Evolutionary conservation across 2,329 filamentous ascomycete genomes (phyloP), one percentile per base, ranked within the genome.

Genomic region (Massarina eburnea): DNA sequence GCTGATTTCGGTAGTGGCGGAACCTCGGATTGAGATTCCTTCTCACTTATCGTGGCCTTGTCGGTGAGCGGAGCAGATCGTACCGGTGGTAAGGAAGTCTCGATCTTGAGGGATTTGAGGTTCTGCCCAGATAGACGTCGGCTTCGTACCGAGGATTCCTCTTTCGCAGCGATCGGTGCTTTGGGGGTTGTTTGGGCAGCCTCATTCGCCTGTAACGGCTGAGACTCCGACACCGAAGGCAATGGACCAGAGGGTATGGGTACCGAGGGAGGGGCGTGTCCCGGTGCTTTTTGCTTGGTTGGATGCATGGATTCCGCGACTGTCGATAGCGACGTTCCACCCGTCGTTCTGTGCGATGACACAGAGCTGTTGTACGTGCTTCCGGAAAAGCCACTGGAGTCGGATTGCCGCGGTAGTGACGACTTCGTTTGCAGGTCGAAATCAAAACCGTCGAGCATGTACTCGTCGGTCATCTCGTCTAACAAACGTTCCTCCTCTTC

Each of bases 401-500:
- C 87, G 3, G 90, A 94, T 62, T 92, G 86, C 47, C 89, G 82
- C 26, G 88, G 86, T 18, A 89, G 69, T 20, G 84, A 79, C 14
- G 82, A 85, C 57, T 86, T 89, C 5, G 80, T 80, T 57, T 83
- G 80, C 26, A 85, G 71, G 43, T 83, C 85, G 62, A 91, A 88
- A 46, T 89, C 80, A 62, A 95, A 95, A 45, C 91, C 87, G 45
- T 92, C 89, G 61, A 94, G 84, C 43, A 85, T 81, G 67, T 91
- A 92, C 42, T 88, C 89, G 53, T 82, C 83, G 0, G 89, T 91
- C 80, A 97, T 90, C 66, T 96, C 90, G 51, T 96, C 92, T 39
- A 96, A 71, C 42, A 78, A 62, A 3, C 75, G 71, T 52, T 78
- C 75, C 51, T 78, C 76, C 61, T 78, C 76, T 41, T 75, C 74